Evolutionary conservation across 148 eudicot species (phyloP), one percentile per base, ranked within the genome.

Genomic region (Arctostaphylos glauca): DNA sequence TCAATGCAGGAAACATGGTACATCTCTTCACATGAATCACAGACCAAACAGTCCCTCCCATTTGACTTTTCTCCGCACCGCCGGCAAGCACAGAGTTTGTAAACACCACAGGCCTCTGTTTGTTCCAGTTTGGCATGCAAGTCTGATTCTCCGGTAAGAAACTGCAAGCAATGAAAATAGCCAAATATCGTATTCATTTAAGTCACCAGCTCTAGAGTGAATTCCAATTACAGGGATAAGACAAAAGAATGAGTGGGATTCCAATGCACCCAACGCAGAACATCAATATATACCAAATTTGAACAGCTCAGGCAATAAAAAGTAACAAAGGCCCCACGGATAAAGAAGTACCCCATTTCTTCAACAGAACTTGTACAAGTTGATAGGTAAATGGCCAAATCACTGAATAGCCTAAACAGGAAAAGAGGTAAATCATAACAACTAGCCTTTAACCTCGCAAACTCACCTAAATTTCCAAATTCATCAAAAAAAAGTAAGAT

Each of bases 21-120:
- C 84, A 90, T 86, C 66, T 86, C 94, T 84, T 96, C 98, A 78
- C 99, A 96, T 4, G 95, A 92, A 88, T 94, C 98, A 83, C 99
- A 94, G 18, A 91, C 95, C 82, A 96, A 87, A 86, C 93, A 85
- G 80, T 91, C 90, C 82, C 85, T 84, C 77, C 93, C 99, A 80
- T 94, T 89, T 62, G 95, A 89, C 60, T 87, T 90, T 76, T 87
- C 86, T 85, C 91, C 88, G 84, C 99, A 96, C 12, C 55, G 86
- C 66, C 82, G 86, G 89, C 99, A 96, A 66, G 88, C 80, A 80
- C 87, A 84, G 23, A 73, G 72, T 78, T 71, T 83, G 73, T 88
- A 76, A 44, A 80, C 71, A 80, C 86, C 79, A 74, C 81, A 86
- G 54, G 90, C 80, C 76, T 90, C 91, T 76, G 90, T 81, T 83